These are phyloP conservation scores for Cucurbitaria berberidis DNA, from an alignment of 2,329 filamentous ascomycete genomes.

Conservation along the genomic window DNA sequence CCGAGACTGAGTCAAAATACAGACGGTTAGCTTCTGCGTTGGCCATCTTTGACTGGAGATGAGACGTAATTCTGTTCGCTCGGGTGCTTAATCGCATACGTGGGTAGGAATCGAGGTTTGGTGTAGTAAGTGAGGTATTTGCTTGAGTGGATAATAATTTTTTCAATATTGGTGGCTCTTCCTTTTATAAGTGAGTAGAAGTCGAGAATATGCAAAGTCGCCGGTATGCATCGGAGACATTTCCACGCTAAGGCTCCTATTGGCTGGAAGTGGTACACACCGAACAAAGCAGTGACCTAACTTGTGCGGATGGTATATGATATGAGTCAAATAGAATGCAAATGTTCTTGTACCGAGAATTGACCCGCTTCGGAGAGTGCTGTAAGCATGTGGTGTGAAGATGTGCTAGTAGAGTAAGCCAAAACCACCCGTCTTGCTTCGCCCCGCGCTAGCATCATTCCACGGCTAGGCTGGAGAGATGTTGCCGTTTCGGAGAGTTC, in stretches of 20 bases:
- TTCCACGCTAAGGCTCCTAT: slow-evolving; percentile 18
- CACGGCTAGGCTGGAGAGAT: background rate
- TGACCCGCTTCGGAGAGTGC: background rate
- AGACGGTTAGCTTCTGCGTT: slow-evolving; percentile 45
- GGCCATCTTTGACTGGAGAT: slow-evolving; percentile 27
- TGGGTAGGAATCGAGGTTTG: background rate
- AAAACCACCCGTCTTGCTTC: background rate
- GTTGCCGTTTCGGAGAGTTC: background rate
- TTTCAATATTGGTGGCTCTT: background rate
- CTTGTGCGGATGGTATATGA: background rate
- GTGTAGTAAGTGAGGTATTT: background rate
- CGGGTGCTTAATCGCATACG: background rate
- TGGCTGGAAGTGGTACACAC: slow-evolving; percentile 2
- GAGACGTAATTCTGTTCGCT: background rate
- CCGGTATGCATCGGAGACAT: slow-evolving; percentile 26
- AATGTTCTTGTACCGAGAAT: background rate
- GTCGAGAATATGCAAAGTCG: slow-evolving; percentile 14
- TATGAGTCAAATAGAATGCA: background rate
- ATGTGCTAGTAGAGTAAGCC: background rate
- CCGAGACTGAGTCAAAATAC: slow-evolving; percentile 55
- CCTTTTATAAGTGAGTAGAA: background rate
- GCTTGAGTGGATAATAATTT: background rate
- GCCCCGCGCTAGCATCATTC: background rate
- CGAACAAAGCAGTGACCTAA: background rate
- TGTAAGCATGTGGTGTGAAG: background rate